Base-by-base conservation (phyloP, 2,329 filamentous ascomycete species). In the Moelleriella libera region DNA sequence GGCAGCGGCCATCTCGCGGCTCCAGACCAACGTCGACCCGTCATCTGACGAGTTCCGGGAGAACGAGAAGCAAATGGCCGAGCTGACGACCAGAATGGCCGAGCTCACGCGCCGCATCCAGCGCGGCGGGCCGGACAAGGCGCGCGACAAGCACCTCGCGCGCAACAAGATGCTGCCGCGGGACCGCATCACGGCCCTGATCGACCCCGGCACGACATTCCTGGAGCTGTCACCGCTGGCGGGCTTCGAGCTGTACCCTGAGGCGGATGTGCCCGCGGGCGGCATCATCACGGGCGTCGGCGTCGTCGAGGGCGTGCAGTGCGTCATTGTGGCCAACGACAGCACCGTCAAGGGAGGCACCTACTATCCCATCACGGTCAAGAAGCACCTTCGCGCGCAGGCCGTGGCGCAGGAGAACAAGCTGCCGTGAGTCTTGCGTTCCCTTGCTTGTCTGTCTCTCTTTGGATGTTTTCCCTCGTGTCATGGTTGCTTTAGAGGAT, bases 261-360 rank as follows among this genome's bases (percentile, higher is more conserved):
- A 84, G 48, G 88, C 90, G 49, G 86, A 95, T 12, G 84, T 96
- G 2, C 87, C 90, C 0, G 83, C 87, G 0, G 92, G 84, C 30
- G 90, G 88, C 6, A 92, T 98, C 54, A 88, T 98, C 50, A 94
- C 92, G 0, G 92, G 90, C 1, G 80, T 97, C 46, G 90, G 90
- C 3, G 83, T 85, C 2, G 85, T 98, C 30, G 85, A 92, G 61
- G 90, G 90, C 11, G 88, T 95, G 30, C 83, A 82, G 41, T 97
- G 90, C 64, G 83, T 96, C 69, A 85, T 97, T 56, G 85, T 96
- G 45, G 89, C 88, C 49, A 96, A 97, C 62, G 90, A 96, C 63
- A 94, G 87, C 68, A 96, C 90, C 14, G 90, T 97, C 59, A 98
- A 97, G 68, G 90, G 90, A 46, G 90, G 90, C 29, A 94, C 90